Evolutionary conservation across 192 early-diverging fungal species (phyloP).

Genomic region (Coemansia sp.): DNA sequence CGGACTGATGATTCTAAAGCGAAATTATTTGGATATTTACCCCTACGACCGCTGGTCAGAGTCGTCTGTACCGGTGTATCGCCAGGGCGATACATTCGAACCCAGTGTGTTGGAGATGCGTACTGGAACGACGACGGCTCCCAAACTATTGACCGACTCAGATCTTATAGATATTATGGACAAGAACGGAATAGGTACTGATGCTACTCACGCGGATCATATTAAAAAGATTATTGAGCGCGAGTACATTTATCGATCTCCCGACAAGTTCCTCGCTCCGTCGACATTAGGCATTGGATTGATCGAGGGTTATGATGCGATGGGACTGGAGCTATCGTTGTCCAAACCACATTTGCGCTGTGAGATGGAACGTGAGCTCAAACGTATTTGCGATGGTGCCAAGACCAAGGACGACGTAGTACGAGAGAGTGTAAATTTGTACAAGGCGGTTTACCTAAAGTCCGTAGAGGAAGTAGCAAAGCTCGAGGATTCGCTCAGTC

Average conservation of each 20-base stretch:
- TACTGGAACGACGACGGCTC: constrained; percentile 68
- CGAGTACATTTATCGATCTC: constrained; percentile 79
- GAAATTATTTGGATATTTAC: constrained; percentile 94
- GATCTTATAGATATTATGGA: constrained; percentile 94
- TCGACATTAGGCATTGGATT: constrained; percentile 88
- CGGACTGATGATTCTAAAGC: constrained; percentile 79
- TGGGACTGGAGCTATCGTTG: constrained; percentile 86
- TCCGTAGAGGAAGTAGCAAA: constrained; percentile 54
- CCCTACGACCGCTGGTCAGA: constrained; percentile 89
- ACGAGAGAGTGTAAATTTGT: constrained; percentile 67
- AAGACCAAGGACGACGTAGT: constrained; percentile 73
- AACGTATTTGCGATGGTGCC: constrained; percentile 70
- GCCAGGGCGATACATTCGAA: constrained; percentile 66
- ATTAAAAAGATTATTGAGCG: constrained; percentile 92
- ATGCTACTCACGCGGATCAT: constrained; percentile 95
- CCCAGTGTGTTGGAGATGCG: constrained; percentile 73
- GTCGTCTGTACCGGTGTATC: constrained; percentile 73
- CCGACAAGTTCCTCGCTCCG: constrained; percentile 65
- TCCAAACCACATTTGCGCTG: constrained; percentile 87
- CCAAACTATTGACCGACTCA: constrained; percentile 78
- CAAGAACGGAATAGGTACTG: constrained; percentile 94
- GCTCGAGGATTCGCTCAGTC: constrained; percentile 56
- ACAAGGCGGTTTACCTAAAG: constrained; percentile 70
- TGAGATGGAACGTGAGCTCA: constrained; percentile 83
- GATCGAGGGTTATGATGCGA: constrained; percentile 83